Evolutionary conservation across 805 yeast species (phyloP).

Genomic region (Candida argentea): DNA sequence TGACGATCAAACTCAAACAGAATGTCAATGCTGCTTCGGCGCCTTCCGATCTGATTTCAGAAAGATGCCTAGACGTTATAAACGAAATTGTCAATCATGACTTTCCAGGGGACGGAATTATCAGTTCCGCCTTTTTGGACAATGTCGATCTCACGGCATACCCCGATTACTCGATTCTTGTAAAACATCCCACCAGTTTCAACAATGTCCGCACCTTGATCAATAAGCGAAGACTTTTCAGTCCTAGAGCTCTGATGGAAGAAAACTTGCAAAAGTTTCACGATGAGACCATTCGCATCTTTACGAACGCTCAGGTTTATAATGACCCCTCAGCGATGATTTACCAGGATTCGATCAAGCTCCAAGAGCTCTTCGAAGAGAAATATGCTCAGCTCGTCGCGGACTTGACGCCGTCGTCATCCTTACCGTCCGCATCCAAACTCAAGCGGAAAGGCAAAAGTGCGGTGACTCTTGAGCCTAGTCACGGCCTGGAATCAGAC

Average conservation of each 20-base stretch:
- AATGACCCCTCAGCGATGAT: slow-evolving; percentile 68
- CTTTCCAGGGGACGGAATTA: slow-evolving; percentile 38
- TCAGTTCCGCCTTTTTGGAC: slow-evolving; percentile 66
- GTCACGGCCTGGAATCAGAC: slow-evolving; percentile 10
- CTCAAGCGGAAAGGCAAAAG: slow-evolving; percentile 20
- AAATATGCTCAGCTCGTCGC: slow-evolving; percentile 20
- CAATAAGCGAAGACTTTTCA: slow-evolving; percentile 35
- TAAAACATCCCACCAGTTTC: slow-evolving; percentile 68
- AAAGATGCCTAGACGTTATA: slow-evolving; percentile 15
- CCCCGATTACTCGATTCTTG: slow-evolving; percentile 72
- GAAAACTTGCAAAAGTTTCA: slow-evolving; percentile 49
- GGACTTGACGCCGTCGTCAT: too few relatives aligned
- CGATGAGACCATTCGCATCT: slow-evolving; percentile 51
- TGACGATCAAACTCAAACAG: slow-evolving; percentile 6
- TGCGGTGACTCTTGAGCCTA: slow-evolving; percentile 20
- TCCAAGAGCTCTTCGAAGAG: slow-evolving; percentile 43
- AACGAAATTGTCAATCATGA: slow-evolving; percentile 34
- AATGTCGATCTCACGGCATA: slow-evolving; percentile 60
- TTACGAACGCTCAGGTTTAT: slow-evolving; percentile 68
- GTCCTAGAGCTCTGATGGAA: slow-evolving; percentile 15
- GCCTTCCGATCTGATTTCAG: slow-evolving; percentile 8
- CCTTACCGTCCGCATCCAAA: slow-evolving; percentile 9
- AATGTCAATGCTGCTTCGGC: slow-evolving; percentile 1
- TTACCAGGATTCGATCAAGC: slow-evolving; percentile 56
- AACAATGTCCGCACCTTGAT: slow-evolving; percentile 45